Evolutionary conservation across 2,329 filamentous ascomycete species (phyloP).

Genomic region (Cladophialophora carrionii): DNA sequence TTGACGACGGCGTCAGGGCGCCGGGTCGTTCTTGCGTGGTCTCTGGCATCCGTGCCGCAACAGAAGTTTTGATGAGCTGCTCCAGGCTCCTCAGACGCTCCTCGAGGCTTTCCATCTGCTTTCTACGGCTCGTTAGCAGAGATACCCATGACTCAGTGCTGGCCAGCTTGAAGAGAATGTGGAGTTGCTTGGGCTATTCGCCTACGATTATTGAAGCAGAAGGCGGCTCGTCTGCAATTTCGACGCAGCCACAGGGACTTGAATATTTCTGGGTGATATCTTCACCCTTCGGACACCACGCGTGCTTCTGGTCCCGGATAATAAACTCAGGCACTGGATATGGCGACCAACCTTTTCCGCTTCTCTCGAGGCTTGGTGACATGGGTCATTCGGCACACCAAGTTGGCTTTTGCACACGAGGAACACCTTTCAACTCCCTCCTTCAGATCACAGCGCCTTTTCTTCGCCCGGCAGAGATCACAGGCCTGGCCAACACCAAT

Average conservation of each 20-base stretch:
- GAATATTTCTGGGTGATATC: neutral
- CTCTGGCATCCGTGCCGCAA: conserved; percentile 49
- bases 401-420: conserved; percentile 96
- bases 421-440: conserved; percentile 75
- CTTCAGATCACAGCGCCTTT: conserved; percentile 96
- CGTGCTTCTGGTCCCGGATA: neutral
- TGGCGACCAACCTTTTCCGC: conserved; percentile 73
- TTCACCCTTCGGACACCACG: neutral
- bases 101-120: conserved; percentile 95
- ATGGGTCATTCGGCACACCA: conserved; percentile 93
- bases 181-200: neutral
- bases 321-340: neutral
- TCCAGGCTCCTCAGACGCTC: conserved; percentile 95
- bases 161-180: neutral
- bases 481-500: conserved; percentile 64
- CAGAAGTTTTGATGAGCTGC: conserved; percentile 76
- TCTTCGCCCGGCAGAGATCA: conserved; percentile 90
- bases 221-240: no score
- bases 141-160: neutral
- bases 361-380: conserved; percentile 97
- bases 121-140: conserved; percentile 56
- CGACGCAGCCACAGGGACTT: no score
- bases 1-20: conserved; percentile 78
- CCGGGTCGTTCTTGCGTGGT: conserved; percentile 80
- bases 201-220: no score